Evolutionary conservation across 1,284 basidiomycete genomes (phyloP).

Genomic region (Uromyces viciae-fabae): DNA sequence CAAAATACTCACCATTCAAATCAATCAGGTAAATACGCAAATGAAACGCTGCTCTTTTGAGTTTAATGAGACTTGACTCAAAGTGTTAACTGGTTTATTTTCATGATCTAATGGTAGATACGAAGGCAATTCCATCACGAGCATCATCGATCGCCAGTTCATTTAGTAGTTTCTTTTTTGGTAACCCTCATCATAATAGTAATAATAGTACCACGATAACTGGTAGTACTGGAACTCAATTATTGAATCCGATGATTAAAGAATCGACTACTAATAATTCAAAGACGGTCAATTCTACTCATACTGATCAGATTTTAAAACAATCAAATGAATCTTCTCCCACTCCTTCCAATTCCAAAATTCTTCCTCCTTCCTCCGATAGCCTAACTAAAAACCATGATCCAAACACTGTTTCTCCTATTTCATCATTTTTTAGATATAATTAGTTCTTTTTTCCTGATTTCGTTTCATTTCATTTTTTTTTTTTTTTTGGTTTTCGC

Average conservation of each 20-base stretch:
- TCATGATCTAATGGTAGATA: background rate
- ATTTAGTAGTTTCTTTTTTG: constrained; percentile 40
- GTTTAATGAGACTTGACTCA: background rate
- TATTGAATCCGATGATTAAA: background rate
- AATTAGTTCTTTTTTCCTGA: background rate
- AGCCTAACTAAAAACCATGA: no score
- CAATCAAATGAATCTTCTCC: no score
- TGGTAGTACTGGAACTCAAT: background rate
- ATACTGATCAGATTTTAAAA: no score
- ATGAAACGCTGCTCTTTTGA: background rate
- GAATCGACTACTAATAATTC: no score
- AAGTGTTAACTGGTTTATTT: background rate
- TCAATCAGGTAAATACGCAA: background rate
- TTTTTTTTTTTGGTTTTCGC: background rate
- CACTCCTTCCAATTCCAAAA: no score
- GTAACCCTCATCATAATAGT: background rate
- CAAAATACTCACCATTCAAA: background rate
- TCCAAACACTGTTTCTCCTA: background rate
- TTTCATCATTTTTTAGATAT: background rate
- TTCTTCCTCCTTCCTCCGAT: no score
- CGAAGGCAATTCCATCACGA: background rate
- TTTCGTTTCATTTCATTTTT: no score
- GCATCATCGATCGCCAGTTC: constrained; percentile 35
- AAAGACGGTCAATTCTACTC: no score
- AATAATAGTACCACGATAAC: no score